These are phyloP conservation scores for Phytophthora cryptogea DNA, from an alignment of 352 stramenopile species.

Conservation along the genomic window DNA sequence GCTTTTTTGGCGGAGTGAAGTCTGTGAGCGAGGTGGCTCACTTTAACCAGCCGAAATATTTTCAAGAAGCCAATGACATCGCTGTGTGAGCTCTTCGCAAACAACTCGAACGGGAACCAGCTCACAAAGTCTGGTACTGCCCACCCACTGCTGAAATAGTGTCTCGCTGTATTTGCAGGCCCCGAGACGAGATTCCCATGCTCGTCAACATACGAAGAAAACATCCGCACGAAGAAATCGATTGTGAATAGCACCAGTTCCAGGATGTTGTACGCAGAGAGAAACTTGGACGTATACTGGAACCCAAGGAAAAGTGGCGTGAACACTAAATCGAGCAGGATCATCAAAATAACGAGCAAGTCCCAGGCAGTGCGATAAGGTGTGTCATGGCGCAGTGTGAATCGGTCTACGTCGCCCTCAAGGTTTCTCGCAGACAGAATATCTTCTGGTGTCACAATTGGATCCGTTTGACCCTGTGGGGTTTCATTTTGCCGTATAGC, in stretches of 20 bases:
- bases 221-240: slow-evolving; percentile 52
- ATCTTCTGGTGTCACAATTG: slow-evolving; percentile 23
- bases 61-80: slow-evolving; percentile 54
- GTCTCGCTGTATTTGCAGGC: slow-evolving; percentile 31
- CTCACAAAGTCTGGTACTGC: slow-evolving; percentile 56
- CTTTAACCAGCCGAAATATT: slow-evolving; percentile 58
- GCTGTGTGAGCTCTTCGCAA: slow-evolving; percentile 28
- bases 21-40: slow-evolving; percentile 49
- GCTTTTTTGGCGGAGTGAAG: slow-evolving; percentile 62
- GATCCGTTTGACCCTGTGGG: not conserved
- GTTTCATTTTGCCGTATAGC: no score
- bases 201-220: slow-evolving; percentile 51
- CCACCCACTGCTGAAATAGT: slow-evolving; percentile 56
- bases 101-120: slow-evolving; percentile 61
- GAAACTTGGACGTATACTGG: slow-evolving; percentile 26
- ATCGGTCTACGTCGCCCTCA: slow-evolving; percentile 30
- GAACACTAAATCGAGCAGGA: slow-evolving; percentile 49
- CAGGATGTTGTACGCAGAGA: slow-evolving; percentile 31
- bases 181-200: slow-evolving; percentile 49
- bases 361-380: slow-evolving; percentile 41
- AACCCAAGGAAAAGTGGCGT: slow-evolving; percentile 56
- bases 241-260: slow-evolving; percentile 41
- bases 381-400: slow-evolving; percentile 53
- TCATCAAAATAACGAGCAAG: slow-evolving; percentile 43
- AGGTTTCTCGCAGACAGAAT: slow-evolving; percentile 39